Base-by-base conservation (phyloP, 768 basidiomycete genomes). In the Podaxis mareebaensis region DNA sequence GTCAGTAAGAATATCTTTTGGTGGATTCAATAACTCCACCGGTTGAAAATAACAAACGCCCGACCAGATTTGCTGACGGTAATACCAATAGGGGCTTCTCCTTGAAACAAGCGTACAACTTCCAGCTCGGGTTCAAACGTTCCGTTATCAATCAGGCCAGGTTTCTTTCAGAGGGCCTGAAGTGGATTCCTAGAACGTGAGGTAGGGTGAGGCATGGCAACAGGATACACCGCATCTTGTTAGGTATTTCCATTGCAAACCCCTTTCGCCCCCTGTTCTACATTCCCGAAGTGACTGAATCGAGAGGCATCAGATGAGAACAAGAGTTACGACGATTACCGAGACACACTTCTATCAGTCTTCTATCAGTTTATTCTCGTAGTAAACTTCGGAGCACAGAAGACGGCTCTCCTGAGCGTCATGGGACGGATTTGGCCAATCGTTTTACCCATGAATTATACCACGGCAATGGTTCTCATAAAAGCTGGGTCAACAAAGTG, bases 61-160 rank as follows among this genome's bases (percentile, higher is more conserved):
- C 66, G 46, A 4, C 58, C 58, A 12, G 46, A 63, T 56, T 30
- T 49, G 20, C 64, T 61, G 17, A 44, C 62, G 68, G 72, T 71
- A 39, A 67, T 68, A 17, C 73, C 73, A 3, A 73, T 71, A 51
- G 73, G 71, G 38, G 72, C 67, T 24, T 68, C 67, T 15, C 67
- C 55, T 66, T 39, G 68, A 38, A 67, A 66, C 10, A 66, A 49
- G 33, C 65, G 65, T 2, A 67, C 67, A 26, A 66, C 64, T 48
- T 67, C 67, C n/a, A 67, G 7, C 11, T 44, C 40, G 20, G 64
- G 67, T 10, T 65, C 67, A 54, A 66, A 67, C 10, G 61, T 67
- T 22, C 65, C 65, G 30, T 64, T 67, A 49, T 67, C 67, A 11
- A 67, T 30, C 15, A 67, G 53, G 7, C 67, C 67, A 4, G 67